Conservation (phyloP, 2,329 filamentous ascomycete genomes). For the Aspergillus tamarii region DNA sequence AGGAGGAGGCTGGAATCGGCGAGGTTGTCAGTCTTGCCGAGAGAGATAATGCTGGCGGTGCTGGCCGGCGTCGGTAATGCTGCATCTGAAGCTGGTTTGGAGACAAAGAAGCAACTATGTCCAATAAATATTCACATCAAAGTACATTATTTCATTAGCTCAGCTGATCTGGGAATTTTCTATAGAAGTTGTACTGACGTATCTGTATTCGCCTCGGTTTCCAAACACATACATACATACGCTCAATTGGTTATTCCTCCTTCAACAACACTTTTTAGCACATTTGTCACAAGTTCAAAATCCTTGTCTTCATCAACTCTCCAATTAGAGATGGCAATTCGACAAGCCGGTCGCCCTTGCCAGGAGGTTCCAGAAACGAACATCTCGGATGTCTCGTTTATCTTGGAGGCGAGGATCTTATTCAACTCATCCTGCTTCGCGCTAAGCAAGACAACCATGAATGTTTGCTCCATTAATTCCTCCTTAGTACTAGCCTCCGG, state of each 20-base stretch:
- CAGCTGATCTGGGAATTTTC: not conserved
- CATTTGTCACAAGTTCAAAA: conserved; percentile 63
- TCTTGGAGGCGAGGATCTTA: conserved; percentile 64
- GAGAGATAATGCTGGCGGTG: conserved; percentile 55
- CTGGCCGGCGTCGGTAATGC: conserved; percentile 47
- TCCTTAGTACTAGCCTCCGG: conserved; percentile 49
- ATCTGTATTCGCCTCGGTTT: not conserved
- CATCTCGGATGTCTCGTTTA: conserved; percentile 74
- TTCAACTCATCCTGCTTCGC: conserved; percentile 70
- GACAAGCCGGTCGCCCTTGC: conserved; percentile 71
- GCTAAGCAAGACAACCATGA: conserved; percentile 76
- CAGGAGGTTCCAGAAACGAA: conserved; percentile 84
- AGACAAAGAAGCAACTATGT: not conserved
- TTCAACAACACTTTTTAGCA: conserved; percentile 58
- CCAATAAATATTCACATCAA: not conserved
- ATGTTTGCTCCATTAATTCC: conserved; percentile 57
- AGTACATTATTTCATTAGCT: not conserved
- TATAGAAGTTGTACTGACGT: not conserved
- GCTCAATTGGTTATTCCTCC: not conserved
- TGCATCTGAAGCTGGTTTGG: not conserved
- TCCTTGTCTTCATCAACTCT: conserved; percentile 71
- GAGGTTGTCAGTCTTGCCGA: conserved; percentile 90
- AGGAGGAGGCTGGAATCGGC: conserved; percentile 91
- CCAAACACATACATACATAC: not conserved
- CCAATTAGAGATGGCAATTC: conserved; percentile 90